Base-by-base conservation (phyloP, 2,329 filamentous ascomycete genomes). In the Sclerotinia spermophila region DNA sequence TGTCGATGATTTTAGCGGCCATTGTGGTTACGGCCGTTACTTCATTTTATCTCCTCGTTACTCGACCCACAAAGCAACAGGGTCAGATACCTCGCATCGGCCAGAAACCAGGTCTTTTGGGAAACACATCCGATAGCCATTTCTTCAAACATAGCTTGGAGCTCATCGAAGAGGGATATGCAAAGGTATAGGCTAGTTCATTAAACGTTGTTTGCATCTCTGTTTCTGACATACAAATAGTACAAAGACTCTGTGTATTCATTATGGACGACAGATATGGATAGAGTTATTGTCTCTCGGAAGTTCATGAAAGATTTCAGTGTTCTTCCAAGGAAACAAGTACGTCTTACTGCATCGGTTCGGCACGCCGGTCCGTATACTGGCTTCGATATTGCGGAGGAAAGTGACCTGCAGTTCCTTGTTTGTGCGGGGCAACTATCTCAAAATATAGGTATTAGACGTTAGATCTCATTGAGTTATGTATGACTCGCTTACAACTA, bases 311-410 rank as follows among this genome's bases (percentile, higher is more conserved):
- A 61, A 42, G 58, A 61, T 61, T 61, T 61, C 38, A 33, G 24
- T 61, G 38, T n/a, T 27, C 33, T 61, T 30, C 58, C 58, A 61
- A n/a, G 58, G n/a, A 61, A 61, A 42, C 58, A 61, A n/a, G 38
- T 61, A 21, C 58, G 35, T 27, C 58, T 61, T 19, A 61, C 58
- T 61, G 58, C 58, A 40, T 61, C 58, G 17, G 58, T 61, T 61
- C 33, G 27, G 33, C 42, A 51, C 21, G 42, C 27, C n/a, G 61
- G 27, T 33, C 30, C 27, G 7, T 51, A 33, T 15, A 48, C 61
- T n/a, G 64, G 64, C 33, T 67, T 67, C 55, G 51, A 42, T 45
- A 67, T 56, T 13, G 64, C 64, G n/a, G 64, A 67, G 35, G 64
- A 67, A 42, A 56, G 64, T 35, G 64, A 67, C 13, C 38, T 67